Evolutionary conservation across 176 grass and related monocot species (phyloP).

Genomic region (Oryza meyeriana): DNA sequence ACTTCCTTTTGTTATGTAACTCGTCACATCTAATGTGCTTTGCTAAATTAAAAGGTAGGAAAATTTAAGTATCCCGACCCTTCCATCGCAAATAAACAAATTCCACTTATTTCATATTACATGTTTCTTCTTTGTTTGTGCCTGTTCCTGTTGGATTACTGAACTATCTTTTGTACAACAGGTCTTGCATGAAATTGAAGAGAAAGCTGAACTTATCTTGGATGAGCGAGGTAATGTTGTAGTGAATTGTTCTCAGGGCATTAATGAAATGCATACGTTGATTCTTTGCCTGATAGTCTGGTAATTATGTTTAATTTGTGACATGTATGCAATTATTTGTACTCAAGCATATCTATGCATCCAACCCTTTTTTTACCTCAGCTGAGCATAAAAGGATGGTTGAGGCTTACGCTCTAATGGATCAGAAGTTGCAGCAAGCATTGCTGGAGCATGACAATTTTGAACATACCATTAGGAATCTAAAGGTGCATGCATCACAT

Average conservation of each 20-base stretch:
- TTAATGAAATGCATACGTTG: not conserved
- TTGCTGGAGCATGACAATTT: slow-evolving; percentile 90
- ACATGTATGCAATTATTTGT: not conserved
- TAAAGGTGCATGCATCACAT: slow-evolving; percentile 47
- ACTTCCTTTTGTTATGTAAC: not conserved
- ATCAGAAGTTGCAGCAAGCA: slow-evolving; percentile 94
- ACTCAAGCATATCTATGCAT: not conserved
- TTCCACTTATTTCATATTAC: too few species aligned
- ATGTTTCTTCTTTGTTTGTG: not conserved
- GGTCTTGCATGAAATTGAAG: slow-evolving; percentile 97
- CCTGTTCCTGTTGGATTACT: slow-evolving; percentile 12
- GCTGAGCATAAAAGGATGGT: slow-evolving; percentile 95
- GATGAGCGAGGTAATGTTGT: slow-evolving; percentile 78
- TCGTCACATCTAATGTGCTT: not conserved
- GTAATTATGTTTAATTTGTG: not conserved
- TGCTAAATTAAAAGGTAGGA: not conserved
- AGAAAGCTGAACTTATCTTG: slow-evolving; percentile 91
- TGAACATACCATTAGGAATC: slow-evolving; percentile 75
- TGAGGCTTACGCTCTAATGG: slow-evolving; percentile 85
- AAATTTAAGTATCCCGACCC: not conserved
- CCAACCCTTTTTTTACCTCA: slow-evolving; percentile 30
- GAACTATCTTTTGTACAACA: slow-evolving; percentile 38
- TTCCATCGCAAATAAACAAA: not conserved
- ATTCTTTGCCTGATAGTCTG: slow-evolving; percentile 1
- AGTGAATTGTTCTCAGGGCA: not conserved